A percentile compares a stretch with the other conserved stretches of the same genome.
phyloP scores from a whole-genome alignment of 352 stramenopile genomes.

The Phytopythium vexans region DNA sequence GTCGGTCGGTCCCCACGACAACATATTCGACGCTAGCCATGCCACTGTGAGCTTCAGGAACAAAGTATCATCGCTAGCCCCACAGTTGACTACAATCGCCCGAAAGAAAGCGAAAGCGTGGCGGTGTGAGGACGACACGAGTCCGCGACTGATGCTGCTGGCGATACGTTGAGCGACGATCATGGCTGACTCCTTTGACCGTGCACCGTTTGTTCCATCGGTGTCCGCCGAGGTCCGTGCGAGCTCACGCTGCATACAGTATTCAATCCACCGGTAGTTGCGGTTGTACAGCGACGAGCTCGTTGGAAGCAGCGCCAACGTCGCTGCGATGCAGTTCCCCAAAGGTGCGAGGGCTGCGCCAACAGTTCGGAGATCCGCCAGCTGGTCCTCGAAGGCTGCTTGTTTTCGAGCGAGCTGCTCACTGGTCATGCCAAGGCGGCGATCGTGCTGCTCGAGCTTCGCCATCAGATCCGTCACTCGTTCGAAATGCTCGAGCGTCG shows the following conservation, averaged over 20 bases:
- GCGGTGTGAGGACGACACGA: slow-evolving; percentile 25
- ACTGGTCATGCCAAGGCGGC: slow-evolving; percentile 1
- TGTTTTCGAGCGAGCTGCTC: slow-evolving; percentile 1
- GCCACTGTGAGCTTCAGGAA: too few species aligned
- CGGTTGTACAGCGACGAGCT: slow-evolving; percentile 22
- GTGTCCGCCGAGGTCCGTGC: neutral
- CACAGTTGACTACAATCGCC: neutral
- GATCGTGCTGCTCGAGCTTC: slow-evolving; percentile 3
- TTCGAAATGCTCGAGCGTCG: slow-evolving; percentile 7
- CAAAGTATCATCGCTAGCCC: too few species aligned
- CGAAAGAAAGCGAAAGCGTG: slow-evolving; percentile 22
- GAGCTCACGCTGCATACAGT: slow-evolving; percentile 7
- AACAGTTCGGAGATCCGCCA: neutral
- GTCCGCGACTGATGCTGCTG: slow-evolving; percentile 3
- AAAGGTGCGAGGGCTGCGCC: slow-evolving; percentile 10
- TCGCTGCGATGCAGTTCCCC: slow-evolving; percentile 12
- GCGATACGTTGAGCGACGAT: slow-evolving; percentile 2
- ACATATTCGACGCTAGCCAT: too few species aligned
- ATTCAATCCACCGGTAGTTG: slow-evolving; percentile 28
- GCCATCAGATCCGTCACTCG: neutral
- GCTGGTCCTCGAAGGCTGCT: neutral
- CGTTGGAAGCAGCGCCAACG: slow-evolving; percentile 8
- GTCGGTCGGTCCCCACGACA: too few species aligned
- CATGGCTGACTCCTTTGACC: neutral
- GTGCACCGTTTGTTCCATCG: neutral